A percentile compares a stretch with the other conserved stretches of the same genome.
These are phyloP conservation scores for Apiospora saccharicola DNA, from an alignment of 2,329 filamentous ascomycete species.

Conservation along the genomic window DNA sequence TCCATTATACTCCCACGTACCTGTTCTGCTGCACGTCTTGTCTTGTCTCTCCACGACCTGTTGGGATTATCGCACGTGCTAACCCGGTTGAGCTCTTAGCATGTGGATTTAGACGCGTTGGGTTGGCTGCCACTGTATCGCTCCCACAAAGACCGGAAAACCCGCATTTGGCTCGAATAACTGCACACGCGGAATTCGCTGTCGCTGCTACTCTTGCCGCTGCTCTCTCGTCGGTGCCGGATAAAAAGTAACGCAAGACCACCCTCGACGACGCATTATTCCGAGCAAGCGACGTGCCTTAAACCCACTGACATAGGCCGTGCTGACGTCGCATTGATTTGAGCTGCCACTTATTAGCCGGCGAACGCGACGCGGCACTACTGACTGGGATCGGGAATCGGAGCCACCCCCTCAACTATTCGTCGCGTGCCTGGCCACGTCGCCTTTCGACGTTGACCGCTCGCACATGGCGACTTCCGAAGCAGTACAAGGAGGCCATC, in stretches of 20 bases:
- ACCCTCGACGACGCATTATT: conserved; percentile 2
- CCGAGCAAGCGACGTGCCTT: conserved; percentile 8
- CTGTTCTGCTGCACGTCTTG: background rate
- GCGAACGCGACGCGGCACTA: conserved; percentile 11
- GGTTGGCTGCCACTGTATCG: conserved; percentile 23
- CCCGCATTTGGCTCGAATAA: conserved; percentile 22
- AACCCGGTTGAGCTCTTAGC: conserved; percentile 14
- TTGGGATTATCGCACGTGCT: conserved; percentile 15
- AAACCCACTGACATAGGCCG: conserved; percentile 4
- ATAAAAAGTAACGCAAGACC: conserved; percentile 7
- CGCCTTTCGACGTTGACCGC: conserved; percentile 20
- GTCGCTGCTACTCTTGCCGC: background rate
- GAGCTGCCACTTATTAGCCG: conserved; percentile 15
- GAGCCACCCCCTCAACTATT: conserved; percentile 13
- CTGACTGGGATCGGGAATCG: conserved; percentile 15
- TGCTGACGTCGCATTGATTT: conserved; percentile 8
- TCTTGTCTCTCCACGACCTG: background rate
- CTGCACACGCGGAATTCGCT: conserved; percentile 14
- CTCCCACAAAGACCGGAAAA: conserved; percentile 24
- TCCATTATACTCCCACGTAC: background rate
- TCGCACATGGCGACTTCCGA: conserved; percentile 17
- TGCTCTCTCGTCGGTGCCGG: background rate
- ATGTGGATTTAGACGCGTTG: conserved; percentile 19
- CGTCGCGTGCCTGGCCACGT: conserved; percentile 21
- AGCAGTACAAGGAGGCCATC: conserved; percentile 4